Evolutionary conservation across 2,329 filamentous ascomycete genomes (phyloP).

Genomic region (Aspergillus pseudoglaucus): DNA sequence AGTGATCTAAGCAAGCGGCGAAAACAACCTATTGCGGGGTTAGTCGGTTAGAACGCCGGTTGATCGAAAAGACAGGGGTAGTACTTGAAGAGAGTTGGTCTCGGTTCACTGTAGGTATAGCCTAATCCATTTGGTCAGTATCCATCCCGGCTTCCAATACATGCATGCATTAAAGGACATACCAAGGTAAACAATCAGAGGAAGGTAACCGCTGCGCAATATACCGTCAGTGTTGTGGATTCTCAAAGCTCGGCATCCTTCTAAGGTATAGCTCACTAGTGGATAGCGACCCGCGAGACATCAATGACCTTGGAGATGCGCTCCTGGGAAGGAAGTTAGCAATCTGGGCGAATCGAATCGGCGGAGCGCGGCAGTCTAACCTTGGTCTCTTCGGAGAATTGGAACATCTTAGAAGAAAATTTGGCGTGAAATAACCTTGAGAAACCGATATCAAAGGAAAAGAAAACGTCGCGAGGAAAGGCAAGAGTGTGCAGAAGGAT

Average conservation of each 20-base stretch:
- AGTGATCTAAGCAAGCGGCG: constrained; percentile 34
- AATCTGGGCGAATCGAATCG: not conserved
- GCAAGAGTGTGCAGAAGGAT: constrained; percentile 5
- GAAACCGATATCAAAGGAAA: not conserved
- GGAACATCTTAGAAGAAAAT: constrained; percentile 40
- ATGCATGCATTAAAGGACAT: constrained; percentile 27
- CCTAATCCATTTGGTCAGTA: constrained; percentile 46
- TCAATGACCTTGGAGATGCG: constrained; percentile 96
- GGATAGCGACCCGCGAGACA: constrained; percentile 83
- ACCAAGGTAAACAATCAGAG: constrained; percentile 95
- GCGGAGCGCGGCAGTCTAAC: constrained; percentile 40
- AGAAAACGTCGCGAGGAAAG: constrained; percentile 4
- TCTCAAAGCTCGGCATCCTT: not conserved
- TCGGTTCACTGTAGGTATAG: constrained; percentile 89
- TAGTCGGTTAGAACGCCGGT: constrained; percentile 7
- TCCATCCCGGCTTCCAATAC: not conserved
- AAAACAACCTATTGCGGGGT: constrained; percentile 31
- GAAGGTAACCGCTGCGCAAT: constrained; percentile 74
- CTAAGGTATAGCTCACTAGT: constrained; percentile 63
- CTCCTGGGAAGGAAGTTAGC: constrained; percentile 56
- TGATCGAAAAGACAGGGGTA: constrained; percentile 2
- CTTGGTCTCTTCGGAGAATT: constrained; percentile 95
- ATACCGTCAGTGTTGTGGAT: constrained; percentile 12
- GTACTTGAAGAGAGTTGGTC: constrained; percentile 71
- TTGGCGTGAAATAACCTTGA: not conserved